Conservation (phyloP, 2,329 filamentous ascomycete species). For the Fusarium sp. region DNA sequence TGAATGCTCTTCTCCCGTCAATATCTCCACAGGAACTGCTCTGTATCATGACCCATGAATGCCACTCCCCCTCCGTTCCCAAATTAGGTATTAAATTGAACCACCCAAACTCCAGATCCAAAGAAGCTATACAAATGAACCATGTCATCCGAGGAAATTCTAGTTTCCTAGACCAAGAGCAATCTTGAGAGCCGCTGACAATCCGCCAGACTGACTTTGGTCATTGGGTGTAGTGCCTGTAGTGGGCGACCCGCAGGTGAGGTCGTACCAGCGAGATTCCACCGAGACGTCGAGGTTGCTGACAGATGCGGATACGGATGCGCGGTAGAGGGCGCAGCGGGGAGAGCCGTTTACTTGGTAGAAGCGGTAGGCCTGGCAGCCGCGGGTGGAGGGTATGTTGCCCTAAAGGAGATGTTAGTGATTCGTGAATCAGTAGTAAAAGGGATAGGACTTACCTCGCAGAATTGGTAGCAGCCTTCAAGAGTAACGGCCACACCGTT, state of each 20-base stretch:
- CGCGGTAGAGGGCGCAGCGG: conserved; percentile 57
- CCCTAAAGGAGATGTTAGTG: conserved; percentile 44
- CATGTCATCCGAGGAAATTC: conserved; percentile 13
- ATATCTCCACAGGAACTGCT: conserved; percentile 1
- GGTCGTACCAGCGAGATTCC: conserved; percentile 55
- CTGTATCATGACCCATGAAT: conserved; percentile 23
- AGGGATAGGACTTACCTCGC: conserved; percentile 49
- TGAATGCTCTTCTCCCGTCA: conserved; percentile 11
- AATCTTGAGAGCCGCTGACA: conserved; percentile 8
- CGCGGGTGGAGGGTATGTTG: conserved; percentile 49
- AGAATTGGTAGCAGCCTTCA: conserved; percentile 61
- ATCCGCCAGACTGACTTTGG: not conserved
- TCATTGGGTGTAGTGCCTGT: conserved; percentile 8
- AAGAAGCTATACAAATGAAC: conserved; percentile 36
- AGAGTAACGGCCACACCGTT: conserved; percentile 54
- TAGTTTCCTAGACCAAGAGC: conserved; percentile 19
- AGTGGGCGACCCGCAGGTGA: conserved; percentile 55
- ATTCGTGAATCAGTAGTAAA: not conserved
- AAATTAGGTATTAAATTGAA: conserved; percentile 39
- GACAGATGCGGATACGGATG: conserved; percentile 50
- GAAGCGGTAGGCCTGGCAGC: conserved; percentile 57
- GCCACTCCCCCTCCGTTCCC: conserved; percentile 12
- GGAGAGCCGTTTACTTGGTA: conserved; percentile 51
- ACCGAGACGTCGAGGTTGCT: conserved; percentile 49
- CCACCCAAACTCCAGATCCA: conserved; percentile 29